Base-by-base conservation (phyloP, 2,329 filamentous ascomycete species). In the Cladosporium phlei region DNA sequence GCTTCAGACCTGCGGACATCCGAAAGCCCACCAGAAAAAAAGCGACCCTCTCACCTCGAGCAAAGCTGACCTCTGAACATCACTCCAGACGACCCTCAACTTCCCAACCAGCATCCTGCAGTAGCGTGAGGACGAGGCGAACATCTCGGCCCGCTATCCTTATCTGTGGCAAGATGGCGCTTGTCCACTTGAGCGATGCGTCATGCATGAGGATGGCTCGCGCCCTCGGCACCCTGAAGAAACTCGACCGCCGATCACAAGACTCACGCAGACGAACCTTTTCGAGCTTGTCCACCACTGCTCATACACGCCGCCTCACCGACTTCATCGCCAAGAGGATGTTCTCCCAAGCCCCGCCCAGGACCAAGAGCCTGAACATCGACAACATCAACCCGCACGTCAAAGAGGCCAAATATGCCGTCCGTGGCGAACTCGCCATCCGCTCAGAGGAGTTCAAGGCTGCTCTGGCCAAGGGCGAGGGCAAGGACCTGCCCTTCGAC, bases 381-480 rank as follows among this genome's bases (percentile, higher is more conserved):
- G 77, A 88, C 69, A 95, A 93, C 74, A 95, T 98, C 76, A 98
- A 97, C 74, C 87, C 82, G 39, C 79, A 93, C 67, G 80, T 97
- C 56, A 82, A 83, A 65, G 80, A 82, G 52, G 93, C 93, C 63
- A 83, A 95, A 72, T 98, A 98, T 73, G 93, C 93, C 57, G 93
- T 98, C 47, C 88, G 93, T 59, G 93, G 93, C 63, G 93, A 97
- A 71, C 80, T 98, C 54, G 91, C 93, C 48, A 85, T 94, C 66
- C 88, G 87, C 72, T 93, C 89, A 11, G 93, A 98, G 72, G 79
- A 88, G 69, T 95, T 91, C 73, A 85, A 91, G 51, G 83, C 84
- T 45, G 76, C 79, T 61, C 75, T 96, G 52, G 68, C 67, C 49
- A 73, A 77, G 40, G 70, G 68, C 45, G 77, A 80, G 53, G 80